Percentiles rank a stretch among this genome's conserved stretches.
Evolutionary conservation across 345 rosid genomes (phyloP).

Genomic region (Rhodomyrtus tomentosa): DNA sequence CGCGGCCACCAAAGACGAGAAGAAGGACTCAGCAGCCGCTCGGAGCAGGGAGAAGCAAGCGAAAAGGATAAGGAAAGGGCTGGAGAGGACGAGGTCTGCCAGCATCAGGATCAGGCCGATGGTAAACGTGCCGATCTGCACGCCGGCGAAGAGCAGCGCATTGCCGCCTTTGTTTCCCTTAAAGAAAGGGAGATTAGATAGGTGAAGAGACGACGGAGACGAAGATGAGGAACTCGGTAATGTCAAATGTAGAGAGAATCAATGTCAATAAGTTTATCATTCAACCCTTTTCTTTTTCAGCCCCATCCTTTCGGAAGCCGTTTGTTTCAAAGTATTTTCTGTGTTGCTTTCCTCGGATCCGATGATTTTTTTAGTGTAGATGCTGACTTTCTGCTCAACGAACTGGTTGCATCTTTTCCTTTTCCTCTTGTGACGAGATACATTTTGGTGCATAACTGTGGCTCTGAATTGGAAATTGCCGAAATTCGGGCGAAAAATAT

Average conservation of each 20-base stretch:
- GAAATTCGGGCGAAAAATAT: not conserved
- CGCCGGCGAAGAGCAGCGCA: constrained; percentile 34
- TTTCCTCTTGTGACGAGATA: not conserved
- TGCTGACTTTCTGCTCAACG: constrained; percentile 10
- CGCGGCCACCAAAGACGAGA: constrained; percentile 24
- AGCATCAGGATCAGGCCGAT: constrained; percentile 75
- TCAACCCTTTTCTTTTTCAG: not conserved
- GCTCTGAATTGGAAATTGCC: not conserved
- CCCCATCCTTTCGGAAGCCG: not conserved
- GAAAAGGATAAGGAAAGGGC: constrained; percentile 65
- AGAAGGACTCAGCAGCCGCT: constrained; percentile 15
- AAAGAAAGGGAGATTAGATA: constrained; percentile 50
- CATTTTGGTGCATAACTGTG: not conserved
- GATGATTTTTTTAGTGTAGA: constrained; percentile 23
- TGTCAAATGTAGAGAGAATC: not conserved
- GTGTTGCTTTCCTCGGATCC: constrained; percentile 15
- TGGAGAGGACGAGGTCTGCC: constrained; percentile 76
- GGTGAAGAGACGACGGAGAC: constrained; percentile 7
- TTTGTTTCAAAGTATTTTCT: not conserved
- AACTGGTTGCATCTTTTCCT: not conserved
- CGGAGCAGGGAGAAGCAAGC: constrained; percentile 31
- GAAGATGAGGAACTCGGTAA: not conserved
- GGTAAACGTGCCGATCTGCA: constrained; percentile 76
- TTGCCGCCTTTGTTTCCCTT: constrained; percentile 65
- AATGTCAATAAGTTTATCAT: not conserved